Evolutionary conservation across 768 basidiomycete genomes (phyloP).

Genomic region (Hebeloma cylindrosporum): DNA sequence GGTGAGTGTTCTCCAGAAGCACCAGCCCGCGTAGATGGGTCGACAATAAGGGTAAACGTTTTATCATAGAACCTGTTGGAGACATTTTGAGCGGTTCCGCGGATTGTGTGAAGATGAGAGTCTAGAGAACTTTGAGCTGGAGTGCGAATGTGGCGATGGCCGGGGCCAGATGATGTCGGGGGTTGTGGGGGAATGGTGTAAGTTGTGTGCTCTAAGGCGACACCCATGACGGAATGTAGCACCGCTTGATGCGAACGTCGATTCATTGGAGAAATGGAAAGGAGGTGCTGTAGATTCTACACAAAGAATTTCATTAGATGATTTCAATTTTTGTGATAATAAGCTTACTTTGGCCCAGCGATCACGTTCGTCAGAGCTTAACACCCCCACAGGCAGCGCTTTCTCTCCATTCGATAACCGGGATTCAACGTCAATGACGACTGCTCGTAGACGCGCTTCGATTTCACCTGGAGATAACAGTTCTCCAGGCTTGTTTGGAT

Average conservation of each 20-base stretch:
- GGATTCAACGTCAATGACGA: slow-evolving; percentile 56
- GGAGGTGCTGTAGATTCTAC: slow-evolving; percentile 72
- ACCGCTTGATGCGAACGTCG: slow-evolving; percentile 57
- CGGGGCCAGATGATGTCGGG: slow-evolving; percentile 13
- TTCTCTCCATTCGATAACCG: slow-evolving; percentile 53
- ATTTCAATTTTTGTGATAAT: neutral
- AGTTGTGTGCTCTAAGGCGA: slow-evolving; percentile 80
- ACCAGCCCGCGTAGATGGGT: slow-evolving; percentile 81
- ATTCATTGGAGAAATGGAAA: slow-evolving; percentile 69
- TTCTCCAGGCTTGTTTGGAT: slow-evolving; percentile 26
- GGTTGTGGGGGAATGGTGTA: slow-evolving; percentile 36
- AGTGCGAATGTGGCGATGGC: slow-evolving; percentile 30
- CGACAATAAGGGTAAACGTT: slow-evolving; percentile 76
- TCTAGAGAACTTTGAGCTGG: slow-evolving; percentile 47
- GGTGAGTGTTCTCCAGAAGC: slow-evolving; percentile 91
- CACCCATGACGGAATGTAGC: slow-evolving; percentile 71
- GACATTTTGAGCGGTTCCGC: slow-evolving; percentile 58
- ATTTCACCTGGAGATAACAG: slow-evolving; percentile 40
- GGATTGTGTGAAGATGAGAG: slow-evolving; percentile 73
- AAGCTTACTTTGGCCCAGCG: slow-evolving; percentile 72
- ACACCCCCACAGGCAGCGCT: slow-evolving; percentile 61
- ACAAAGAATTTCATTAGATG: slow-evolving; percentile 3
- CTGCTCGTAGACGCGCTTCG: slow-evolving; percentile 43
- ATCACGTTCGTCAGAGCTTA: slow-evolving; percentile 82
- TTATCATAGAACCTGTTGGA: slow-evolving; percentile 93